Evolutionary conservation across 2,329 filamentous ascomycete genomes (phyloP), one percentile per base, ranked within the genome.

Genomic region (Harringtonia aguacate): DNA sequence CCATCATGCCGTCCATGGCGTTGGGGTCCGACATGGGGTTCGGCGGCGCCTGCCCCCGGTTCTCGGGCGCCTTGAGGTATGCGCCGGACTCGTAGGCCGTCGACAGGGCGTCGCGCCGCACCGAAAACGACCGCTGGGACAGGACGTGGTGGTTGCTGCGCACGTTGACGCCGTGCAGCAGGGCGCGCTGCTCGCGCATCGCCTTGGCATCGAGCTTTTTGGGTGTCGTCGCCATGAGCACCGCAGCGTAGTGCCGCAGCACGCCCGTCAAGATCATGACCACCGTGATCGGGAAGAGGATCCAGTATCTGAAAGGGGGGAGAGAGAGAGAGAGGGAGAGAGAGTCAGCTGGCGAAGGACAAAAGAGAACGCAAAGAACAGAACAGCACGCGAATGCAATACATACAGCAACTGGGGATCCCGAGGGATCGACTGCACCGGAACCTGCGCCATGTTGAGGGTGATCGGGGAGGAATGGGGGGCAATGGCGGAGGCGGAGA

Each of bases 1-100:
- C 90, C 92, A 98, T 98, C 92, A 98, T 98, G 54, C 89, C 90
- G 60, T 98, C 94, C 92, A 98, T 98, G 46, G 86, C 87, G 39
- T 84, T 84, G 20, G 94, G 94, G 62, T 98, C 92, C 12, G 84
- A 86, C 78, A 98, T 88, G 4, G 92, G 92, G 65, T 97, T 98
- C 31, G 86, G 79, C 18, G 88, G 83, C 4, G 88, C 84, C 66
- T 95, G 86, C 42, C 89, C 89, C 59, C 84, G 81, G 57, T 73
- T 78, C 44, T 92, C 86, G 2, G 88, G 89, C 50, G 94, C 86
- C 61, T 95, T 95, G 39, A 98, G 71, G 60, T 88, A 98, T 29
- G 77, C 77, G 39, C 94, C 92, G 21, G 79, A 82, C 62, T 95
- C 86, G 66, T 84, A 95, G 13, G 82, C 85, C 5, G 81, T 73